Percentiles rank a stretch among this genome's conserved stretches.
phyloP scores from a whole-genome alignment of 202 grass and related monocot genomes.

The Digitaria exilis region DNA sequence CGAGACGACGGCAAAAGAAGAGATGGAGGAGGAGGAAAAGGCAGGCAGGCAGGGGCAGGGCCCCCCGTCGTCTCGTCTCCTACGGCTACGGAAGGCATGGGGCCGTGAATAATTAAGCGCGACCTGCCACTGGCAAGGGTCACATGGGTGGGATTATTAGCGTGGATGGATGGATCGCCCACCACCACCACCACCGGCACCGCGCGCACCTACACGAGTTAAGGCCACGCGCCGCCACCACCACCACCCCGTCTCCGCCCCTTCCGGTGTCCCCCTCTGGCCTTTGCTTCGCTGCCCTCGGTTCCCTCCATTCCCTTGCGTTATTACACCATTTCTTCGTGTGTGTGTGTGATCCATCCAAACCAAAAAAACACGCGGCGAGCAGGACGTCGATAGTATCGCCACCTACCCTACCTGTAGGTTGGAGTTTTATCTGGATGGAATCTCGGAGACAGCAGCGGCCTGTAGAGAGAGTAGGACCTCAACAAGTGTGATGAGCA shows the following conservation, averaged over 20 bases:
- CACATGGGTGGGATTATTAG: conserved; percentile 55
- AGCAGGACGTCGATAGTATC: neutral
- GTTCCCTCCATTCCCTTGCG: too few species aligned
- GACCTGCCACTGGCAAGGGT: conserved; percentile 44
- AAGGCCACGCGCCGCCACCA: conserved; percentile 30
- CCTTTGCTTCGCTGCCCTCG: neutral
- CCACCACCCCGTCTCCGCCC: too few species aligned
- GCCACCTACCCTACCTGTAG: too few species aligned
- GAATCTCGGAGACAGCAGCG: neutral
- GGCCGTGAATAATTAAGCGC: conserved; percentile 58
- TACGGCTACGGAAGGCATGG: conserved; percentile 26
- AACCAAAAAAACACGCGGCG: too few species aligned
- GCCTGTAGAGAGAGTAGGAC: neutral
- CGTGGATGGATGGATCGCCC: conserved; percentile 32
- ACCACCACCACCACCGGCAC: neutral
- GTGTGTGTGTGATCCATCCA: too few species aligned
- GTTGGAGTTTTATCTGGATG: neutral
- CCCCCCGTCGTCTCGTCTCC: neutral
- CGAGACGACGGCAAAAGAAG: neutral
- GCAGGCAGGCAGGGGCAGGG: too few species aligned
- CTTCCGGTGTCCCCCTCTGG: too few species aligned
- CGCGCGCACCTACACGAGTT: conserved; percentile 40
- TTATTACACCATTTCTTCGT: too few species aligned
- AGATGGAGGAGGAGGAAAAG: neutral
- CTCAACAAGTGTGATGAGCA: too few species aligned